phyloP scores from a whole-genome alignment of 345 rosid genomes.

The Melaleuca alternifolia region DNA sequence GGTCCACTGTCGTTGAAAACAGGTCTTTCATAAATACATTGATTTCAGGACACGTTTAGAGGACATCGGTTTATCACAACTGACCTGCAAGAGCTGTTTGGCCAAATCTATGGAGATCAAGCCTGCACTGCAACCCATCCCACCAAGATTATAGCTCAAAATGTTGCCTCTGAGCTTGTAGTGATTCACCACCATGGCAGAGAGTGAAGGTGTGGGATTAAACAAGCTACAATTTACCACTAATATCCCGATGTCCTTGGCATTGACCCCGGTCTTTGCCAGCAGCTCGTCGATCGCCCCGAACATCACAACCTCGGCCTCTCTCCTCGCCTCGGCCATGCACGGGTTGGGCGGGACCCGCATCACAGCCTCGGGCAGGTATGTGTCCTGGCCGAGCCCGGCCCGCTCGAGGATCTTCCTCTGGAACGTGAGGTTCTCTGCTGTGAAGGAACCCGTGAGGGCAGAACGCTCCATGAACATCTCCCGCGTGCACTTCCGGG shows the following conservation, averaged over 20 bases:
- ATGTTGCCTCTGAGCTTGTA: constrained; percentile 69
- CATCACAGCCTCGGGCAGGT: constrained; percentile 63
- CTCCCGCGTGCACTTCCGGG: constrained; percentile 30
- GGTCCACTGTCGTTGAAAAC: not conserved
- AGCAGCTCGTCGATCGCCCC: constrained; percentile 51
- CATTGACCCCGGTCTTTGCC: constrained; percentile 48
- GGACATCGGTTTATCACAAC: not conserved
- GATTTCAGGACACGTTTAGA: not conserved
- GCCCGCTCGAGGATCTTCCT: constrained; percentile 78
- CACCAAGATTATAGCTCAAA: constrained; percentile 53
- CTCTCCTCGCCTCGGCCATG: constrained; percentile 57
- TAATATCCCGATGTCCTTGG: constrained; percentile 52
- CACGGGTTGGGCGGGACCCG: constrained; percentile 40
- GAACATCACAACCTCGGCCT: constrained; percentile 59
- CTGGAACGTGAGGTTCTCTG: constrained; percentile 63
- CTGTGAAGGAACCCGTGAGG: constrained; percentile 29
- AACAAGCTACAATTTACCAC: constrained; percentile 63
- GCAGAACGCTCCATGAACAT: constrained; percentile 33
- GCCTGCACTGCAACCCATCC: constrained; percentile 76
- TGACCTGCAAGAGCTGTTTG: constrained; percentile 53
- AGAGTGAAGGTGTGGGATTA: constrained; percentile 57
- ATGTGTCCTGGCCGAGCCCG: constrained; percentile 69
- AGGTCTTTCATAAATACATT: not conserved
- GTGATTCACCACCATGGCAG: constrained; percentile 57
- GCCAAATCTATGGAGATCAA: constrained; percentile 65